Conservation (phyloP, 164 flowering plant species). For the Buxus sempervirens region DNA sequence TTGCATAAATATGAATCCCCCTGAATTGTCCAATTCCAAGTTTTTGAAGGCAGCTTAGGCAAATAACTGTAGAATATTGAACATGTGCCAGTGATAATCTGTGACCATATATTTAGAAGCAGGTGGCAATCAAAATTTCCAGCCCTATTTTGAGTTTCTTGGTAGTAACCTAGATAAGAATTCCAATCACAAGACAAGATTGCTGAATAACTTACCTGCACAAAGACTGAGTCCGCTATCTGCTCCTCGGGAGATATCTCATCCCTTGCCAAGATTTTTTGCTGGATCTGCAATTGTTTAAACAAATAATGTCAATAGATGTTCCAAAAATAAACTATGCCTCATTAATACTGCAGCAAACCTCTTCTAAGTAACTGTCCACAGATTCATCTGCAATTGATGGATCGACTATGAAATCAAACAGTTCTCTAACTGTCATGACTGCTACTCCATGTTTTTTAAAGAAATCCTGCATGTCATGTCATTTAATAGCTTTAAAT, state of each 20-base stretch:
- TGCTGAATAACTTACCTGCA: constrained; percentile 46
- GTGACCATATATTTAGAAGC: too few relatives aligned
- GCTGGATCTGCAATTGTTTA: constrained; percentile 57
- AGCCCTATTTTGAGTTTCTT: too few relatives aligned
- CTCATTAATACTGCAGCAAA: constrained; percentile 15
- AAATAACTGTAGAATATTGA: too few relatives aligned
- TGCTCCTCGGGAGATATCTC: constrained; percentile 75
- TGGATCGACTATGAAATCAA: constrained; percentile 91
- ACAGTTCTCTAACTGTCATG: constrained; percentile 85
- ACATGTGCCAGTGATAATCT: too few relatives aligned
- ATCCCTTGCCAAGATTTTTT: constrained; percentile 66
- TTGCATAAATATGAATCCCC: too few relatives aligned
- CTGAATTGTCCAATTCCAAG: background rate
- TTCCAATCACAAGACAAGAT: background rate
- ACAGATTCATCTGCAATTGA: constrained; percentile 73
- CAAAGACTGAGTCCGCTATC: constrained; percentile 87
- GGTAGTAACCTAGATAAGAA: too few relatives aligned
- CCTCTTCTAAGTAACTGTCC: constrained; percentile 88
- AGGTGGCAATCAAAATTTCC: too few relatives aligned
- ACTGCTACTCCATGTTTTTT: constrained; percentile 89
- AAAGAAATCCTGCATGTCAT: constrained; percentile 75
- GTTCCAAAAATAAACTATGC: background rate
- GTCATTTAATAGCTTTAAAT: background rate
- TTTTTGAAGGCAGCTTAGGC: background rate
- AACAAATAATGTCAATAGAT: background rate